Conservation (phyloP, 805 yeast species). For the Clavispora fructus region DNA sequence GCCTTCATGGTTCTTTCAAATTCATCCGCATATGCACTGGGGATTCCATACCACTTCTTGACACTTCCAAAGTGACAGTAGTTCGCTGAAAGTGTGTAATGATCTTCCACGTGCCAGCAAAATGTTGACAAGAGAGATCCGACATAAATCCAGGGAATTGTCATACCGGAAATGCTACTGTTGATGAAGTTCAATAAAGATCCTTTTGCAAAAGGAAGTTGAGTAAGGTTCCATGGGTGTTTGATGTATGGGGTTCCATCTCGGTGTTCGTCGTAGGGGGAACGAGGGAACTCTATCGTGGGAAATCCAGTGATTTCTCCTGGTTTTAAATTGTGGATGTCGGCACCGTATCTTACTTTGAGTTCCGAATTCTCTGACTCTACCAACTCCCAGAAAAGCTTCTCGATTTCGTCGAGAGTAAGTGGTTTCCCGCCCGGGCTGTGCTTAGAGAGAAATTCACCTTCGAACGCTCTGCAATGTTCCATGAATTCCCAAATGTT, state of each 20-base stretch:
- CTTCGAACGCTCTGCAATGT: conserved; percentile 46
- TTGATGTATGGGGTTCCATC: conserved; percentile 33
- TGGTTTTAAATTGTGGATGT: conserved; percentile 60
- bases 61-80: conserved; percentile 88
- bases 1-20: conserved; percentile 62
- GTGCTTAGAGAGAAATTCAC: conserved; percentile 34
- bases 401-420: conserved; percentile 46
- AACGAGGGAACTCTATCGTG: conserved; percentile 23
- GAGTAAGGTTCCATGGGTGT: conserved; percentile 74
- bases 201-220: conserved; percentile 63
- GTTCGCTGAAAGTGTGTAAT: conserved; percentile 84
- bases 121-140: conserved; percentile 88
- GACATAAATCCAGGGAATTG: conserved; percentile 90
- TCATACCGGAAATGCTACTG: conserved; percentile 82
- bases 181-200: conserved; percentile 64
- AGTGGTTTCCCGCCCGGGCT: conserved; percentile 25
- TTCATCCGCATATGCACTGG: conserved; percentile 54
- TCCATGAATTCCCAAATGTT: conserved; percentile 56
- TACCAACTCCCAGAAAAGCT: conserved; percentile 59
- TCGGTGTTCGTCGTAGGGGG: conserved; percentile 14
- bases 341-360: conserved; percentile 79
- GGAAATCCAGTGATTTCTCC: conserved; percentile 79
- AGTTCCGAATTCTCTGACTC: conserved; percentile 38
- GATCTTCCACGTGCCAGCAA: conserved; percentile 97
- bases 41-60: conserved; percentile 92